Evolutionary conservation across 2,329 filamentous ascomycete species (phyloP).

Genomic region (Alternaria longipes): DNA sequence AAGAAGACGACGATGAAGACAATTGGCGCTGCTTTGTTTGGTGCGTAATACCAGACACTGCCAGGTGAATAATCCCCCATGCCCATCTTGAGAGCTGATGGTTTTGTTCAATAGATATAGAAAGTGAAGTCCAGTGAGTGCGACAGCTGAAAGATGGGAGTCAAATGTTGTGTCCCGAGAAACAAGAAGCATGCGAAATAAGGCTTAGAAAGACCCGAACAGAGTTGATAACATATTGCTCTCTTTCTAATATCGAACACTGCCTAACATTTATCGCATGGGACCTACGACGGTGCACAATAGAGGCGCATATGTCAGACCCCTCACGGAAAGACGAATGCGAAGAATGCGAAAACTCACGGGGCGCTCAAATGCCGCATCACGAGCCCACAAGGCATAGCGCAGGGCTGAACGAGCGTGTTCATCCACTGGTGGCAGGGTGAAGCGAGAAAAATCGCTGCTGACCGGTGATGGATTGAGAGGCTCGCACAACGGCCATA

Average conservation of each 20-base stretch:
- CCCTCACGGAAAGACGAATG: constrained; percentile 24
- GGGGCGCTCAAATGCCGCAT: constrained; percentile 13
- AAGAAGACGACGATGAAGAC: constrained; percentile 62
- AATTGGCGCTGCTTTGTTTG: constrained; percentile 64
- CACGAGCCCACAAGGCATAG: constrained; percentile 18
- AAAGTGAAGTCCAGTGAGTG: not conserved
- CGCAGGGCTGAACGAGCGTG: constrained; percentile 21
- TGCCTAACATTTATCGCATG: not conserved
- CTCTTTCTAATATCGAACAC: not conserved
- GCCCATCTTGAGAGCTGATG: constrained; percentile 32
- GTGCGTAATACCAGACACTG: constrained; percentile 58
- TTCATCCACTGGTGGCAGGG: constrained; percentile 1
- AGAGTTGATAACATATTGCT: not conserved
- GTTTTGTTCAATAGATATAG: not conserved
- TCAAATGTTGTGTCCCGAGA: not conserved
- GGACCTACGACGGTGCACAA: not conserved
- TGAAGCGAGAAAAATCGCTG: not conserved
- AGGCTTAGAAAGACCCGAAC: not conserved
- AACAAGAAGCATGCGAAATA: not conserved
- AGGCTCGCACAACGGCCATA: constrained; percentile 6
- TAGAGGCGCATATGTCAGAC: not conserved
- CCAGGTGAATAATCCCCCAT: constrained; percentile 47
- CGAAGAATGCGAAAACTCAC: constrained; percentile 38
- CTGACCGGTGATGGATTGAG: constrained; percentile 4
- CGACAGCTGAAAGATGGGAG: not conserved